These are phyloP conservation scores for Strobilomyces echinocephalus DNA, from an alignment of 768 basidiomycete species.

Conservation along the genomic window DNA sequence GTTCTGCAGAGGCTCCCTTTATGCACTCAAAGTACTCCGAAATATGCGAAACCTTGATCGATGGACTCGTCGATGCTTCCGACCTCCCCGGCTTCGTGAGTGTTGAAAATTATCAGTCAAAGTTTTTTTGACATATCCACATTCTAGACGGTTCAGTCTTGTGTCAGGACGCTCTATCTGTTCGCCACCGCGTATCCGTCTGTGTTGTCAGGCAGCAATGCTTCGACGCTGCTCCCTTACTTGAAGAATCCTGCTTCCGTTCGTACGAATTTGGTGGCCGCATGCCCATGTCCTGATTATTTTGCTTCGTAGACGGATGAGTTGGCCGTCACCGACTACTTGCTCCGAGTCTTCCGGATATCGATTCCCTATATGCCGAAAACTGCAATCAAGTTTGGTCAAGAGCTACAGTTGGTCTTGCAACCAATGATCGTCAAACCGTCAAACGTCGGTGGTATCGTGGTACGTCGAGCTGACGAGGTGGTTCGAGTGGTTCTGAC, in stretches of 20 bases:
- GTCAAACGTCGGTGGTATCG: constrained; percentile 57
- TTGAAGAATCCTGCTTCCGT: constrained; percentile 80
- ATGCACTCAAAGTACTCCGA: constrained; percentile 70
- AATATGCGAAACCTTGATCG: constrained; percentile 82
- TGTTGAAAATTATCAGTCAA: constrained; percentile 6
- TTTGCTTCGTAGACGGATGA: constrained; percentile 62
- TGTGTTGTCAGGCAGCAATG: constrained; percentile 78
- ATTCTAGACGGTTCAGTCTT: constrained; percentile 71
- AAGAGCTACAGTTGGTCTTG: constrained; percentile 73
- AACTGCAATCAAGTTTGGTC: constrained; percentile 83
- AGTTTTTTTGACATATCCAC: background rate
- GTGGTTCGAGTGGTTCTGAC: background rate
- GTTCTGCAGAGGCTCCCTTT: constrained; percentile 44
- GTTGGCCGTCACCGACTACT: constrained; percentile 74
- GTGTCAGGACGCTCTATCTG: constrained; percentile 79
- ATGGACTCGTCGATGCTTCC: constrained; percentile 83
- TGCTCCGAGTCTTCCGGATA: constrained; percentile 83
- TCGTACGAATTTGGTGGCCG: constrained; percentile 21
- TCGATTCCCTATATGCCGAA: constrained; percentile 87
- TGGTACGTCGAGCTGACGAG: constrained; percentile 39
- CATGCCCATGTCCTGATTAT: constrained; percentile 5
- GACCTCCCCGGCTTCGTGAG: constrained; percentile 73
- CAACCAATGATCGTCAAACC: constrained; percentile 93
- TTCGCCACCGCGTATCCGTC: constrained; percentile 80
- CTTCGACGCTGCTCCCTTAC: constrained; percentile 84